Evolutionary conservation across 1,284 basidiomycete species (phyloP).

Genomic region (Amylostereum areolatum): DNA sequence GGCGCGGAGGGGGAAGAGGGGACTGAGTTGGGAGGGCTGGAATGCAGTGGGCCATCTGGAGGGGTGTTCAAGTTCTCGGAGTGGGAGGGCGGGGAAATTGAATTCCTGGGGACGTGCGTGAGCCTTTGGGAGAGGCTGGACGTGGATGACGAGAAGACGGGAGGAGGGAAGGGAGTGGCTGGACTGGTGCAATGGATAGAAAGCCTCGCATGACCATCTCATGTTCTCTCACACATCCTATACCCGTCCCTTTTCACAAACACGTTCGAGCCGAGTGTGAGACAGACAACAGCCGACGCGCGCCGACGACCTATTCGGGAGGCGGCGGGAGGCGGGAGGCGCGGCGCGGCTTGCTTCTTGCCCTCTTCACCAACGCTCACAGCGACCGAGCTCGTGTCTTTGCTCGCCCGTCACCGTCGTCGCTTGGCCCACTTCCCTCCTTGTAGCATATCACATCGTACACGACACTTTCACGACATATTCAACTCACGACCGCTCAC

Average conservation of each 20-base stretch:
- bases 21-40: conserved; percentile 57
- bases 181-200: conserved; percentile 47
- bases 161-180: conserved; percentile 33
- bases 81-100: conserved; percentile 75
- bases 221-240: no score
- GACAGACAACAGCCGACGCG: no score
- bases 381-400: no score
- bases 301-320: no score
- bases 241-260: no score
- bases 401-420: no score
- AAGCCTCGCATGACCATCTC: conserved; percentile 29
- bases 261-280: no score
- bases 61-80: conserved; percentile 57
- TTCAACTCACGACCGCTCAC: no score
- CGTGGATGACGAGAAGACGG: conserved; percentile 26
- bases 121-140: conserved; percentile 28
- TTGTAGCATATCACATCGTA: background rate
- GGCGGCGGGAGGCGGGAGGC: no score
- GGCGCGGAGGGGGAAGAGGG: conserved; percentile 58
- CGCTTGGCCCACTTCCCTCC: background rate
- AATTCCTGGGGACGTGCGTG: conserved; percentile 56
- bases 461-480: no score
- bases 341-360: no score
- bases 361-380: no score
- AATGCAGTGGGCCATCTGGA: conserved; percentile 42